Base-by-base conservation (phyloP, 2,329 filamentous ascomycete genomes). In the Aspergillus terreus region DNA sequence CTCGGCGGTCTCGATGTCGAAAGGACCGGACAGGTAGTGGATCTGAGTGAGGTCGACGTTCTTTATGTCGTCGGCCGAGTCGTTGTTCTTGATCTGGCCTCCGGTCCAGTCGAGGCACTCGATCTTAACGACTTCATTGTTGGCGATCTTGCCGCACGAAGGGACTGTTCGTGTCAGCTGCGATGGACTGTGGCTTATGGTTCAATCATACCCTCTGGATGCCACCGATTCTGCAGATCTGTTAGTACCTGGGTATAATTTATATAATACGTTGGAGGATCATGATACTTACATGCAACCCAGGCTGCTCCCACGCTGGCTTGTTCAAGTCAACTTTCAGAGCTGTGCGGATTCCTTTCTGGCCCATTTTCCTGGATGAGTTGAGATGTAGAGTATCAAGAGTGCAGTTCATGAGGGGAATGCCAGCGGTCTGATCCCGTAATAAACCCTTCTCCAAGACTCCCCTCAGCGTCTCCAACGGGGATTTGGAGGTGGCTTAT, bases 81-180 rank as follows among this genome's bases (percentile, higher is more conserved):
- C 91, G 58, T 92, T 87, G 72, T 96, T 95, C 50, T 82, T 80
- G 63, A 96, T 95, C 63, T 96, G 91, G 2, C 91, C 91, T 19
- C 74, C 75, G 0, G 74, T 77, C 84, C 90, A 95, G 73, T 95
- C 90, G 6, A 94, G 77, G 64, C 92, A 96, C 77, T 96, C 90
- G 58, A 96, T 95, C 72, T 95, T 95, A 59, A 96, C 91, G 0
- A 88, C 88, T 73, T 96, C 92, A 27, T 86, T 86, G 64, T 92
- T 85, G 62, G 87, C 85, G 63, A 96, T 90, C 1, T 80, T 83
- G 30, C 79, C 87, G 46, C 79, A 80, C 50, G 81, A 83, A 0
- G 92, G 92, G 47, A 95, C 89, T 38, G 21, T 30, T 12, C 2
- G 15, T 19, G 21, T 6, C 19, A 49, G 19, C 9, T 9, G 36